Percentiles rank a stretch among this genome's conserved stretches.
phyloP scores from a whole-genome alignment of 768 basidiomycete genomes.

The Amanita rubescens region DNA sequence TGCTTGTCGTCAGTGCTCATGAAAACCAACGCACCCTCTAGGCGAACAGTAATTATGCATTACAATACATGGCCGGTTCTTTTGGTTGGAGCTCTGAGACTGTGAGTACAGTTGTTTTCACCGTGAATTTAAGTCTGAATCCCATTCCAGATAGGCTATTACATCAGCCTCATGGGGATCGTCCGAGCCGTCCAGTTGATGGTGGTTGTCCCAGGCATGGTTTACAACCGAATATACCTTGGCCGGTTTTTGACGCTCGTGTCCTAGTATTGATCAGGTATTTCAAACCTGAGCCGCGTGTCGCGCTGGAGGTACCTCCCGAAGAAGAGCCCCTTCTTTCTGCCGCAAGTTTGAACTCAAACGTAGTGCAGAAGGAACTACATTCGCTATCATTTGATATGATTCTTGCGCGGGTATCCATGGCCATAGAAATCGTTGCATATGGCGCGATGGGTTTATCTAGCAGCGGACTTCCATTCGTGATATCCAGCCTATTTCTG shows the following conservation, averaged over 20 bases:
- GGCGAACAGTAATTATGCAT: slow-evolving; percentile 54
- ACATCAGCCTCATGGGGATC: slow-evolving; percentile 46
- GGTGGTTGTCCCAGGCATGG: slow-evolving; percentile 53
- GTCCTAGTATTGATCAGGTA: slow-evolving; percentile 45
- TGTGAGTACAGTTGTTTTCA: slow-evolving; percentile 27
- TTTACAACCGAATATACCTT: neutral
- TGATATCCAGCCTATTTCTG: slow-evolving; percentile 37
- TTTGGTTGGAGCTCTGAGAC: slow-evolving; percentile 65
- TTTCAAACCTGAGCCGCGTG: slow-evolving; percentile 36
- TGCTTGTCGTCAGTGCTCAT: neutral
- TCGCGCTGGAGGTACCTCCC: slow-evolving; percentile 13
- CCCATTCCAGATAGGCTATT: slow-evolving; percentile 59
- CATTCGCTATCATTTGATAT: slow-evolving; percentile 60
- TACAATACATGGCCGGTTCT: slow-evolving; percentile 55
- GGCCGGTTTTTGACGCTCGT: neutral
- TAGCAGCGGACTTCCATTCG: slow-evolving; percentile 41
- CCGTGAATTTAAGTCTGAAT: neutral
- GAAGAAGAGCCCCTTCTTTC: slow-evolving; percentile 27
- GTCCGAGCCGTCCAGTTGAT: slow-evolving; percentile 49
- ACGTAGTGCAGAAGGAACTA: slow-evolving; percentile 19
- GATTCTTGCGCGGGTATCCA: slow-evolving; percentile 52
- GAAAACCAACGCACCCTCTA: neutral
- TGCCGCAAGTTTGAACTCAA: slow-evolving; percentile 15
- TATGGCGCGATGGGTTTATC: slow-evolving; percentile 46
- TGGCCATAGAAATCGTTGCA: slow-evolving; percentile 45